These are phyloP conservation scores for Trifolium subterraneum DNA, from an alignment of 306 rosid genomes.

Conservation along the genomic window DNA sequence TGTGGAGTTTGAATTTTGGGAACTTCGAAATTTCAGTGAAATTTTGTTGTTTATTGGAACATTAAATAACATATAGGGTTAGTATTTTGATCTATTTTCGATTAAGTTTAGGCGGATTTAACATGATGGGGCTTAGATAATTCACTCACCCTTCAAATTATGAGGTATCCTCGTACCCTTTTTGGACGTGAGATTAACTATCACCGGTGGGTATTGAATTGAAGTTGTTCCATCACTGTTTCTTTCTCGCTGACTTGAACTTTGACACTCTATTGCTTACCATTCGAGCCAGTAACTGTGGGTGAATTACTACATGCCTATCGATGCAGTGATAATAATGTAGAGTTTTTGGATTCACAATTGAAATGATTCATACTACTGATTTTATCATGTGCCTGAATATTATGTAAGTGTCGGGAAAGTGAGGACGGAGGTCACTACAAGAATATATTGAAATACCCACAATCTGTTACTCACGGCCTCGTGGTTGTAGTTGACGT, in stretches of 20 bases:
- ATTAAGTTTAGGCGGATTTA: too few species aligned
- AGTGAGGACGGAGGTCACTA: constrained; percentile 10
- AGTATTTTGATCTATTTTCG: too few species aligned
- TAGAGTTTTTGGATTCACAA: background rate
- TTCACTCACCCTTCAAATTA: background rate
- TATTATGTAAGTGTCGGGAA: background rate
- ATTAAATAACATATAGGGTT: too few species aligned
- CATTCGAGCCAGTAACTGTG: background rate
- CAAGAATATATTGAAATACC: too few species aligned
- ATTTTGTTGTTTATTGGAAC: background rate
- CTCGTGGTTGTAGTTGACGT: too few species aligned
- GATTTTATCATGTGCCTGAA: too few species aligned
- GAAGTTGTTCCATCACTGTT: background rate
- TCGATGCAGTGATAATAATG: background rate
- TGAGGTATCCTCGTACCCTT: too few species aligned
- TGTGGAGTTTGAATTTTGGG: constrained; percentile 8
- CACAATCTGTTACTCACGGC: too few species aligned
- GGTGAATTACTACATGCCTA: background rate
- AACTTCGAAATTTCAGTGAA: background rate
- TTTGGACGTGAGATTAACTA: too few species aligned
- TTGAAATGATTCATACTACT: background rate
- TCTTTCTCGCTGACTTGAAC: background rate
- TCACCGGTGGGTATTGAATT: background rate
- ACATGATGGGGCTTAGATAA: constrained; percentile 2
- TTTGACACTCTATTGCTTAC: too few species aligned